phyloP scores from a whole-genome alignment of 495 filamentous ascomycete species.

The Aspergillus biplanus region DNA sequence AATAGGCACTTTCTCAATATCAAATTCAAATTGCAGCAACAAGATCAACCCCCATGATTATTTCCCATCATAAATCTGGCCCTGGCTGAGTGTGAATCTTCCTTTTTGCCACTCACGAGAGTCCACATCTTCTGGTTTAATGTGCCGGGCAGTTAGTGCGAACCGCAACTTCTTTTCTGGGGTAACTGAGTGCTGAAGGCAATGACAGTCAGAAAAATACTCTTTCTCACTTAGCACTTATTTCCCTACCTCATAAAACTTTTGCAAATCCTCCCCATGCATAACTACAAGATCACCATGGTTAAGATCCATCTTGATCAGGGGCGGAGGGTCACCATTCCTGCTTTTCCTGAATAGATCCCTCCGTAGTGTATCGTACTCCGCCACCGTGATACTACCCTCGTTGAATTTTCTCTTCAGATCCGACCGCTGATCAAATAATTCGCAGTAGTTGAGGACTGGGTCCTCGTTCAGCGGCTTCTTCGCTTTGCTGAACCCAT shows the following conservation, averaged over 20 bases:
- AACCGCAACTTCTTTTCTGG: conserved; percentile 64
- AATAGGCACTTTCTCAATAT: too few species aligned
- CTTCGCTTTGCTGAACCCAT: conserved; percentile 40
- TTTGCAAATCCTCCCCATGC: conserved; percentile 74
- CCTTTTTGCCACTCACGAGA: conserved; percentile 31
- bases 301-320: conserved; percentile 51
- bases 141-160: conserved; percentile 55
- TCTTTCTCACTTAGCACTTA: background rate
- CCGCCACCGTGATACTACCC: conserved; percentile 24
- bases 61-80: conserved; percentile 41
- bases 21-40: background rate
- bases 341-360: conserved; percentile 18
- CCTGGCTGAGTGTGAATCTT: conserved; percentile 27
- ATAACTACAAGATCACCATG: conserved; percentile 87
- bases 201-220: background rate
- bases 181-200: conserved; percentile 60
- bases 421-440: conserved; percentile 37
- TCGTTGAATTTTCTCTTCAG: conserved; percentile 38
- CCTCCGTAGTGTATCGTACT: conserved; percentile 26
- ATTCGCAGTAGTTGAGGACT: conserved; percentile 42
- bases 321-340: conserved; percentile 21
- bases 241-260: conserved; percentile 66
- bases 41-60: conserved; percentile 21
- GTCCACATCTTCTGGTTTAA: conserved; percentile 33
- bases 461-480: conserved; percentile 28